These are phyloP conservation scores for Tolypocladium inflatum DNA, from an alignment of 2,329 filamentous ascomycete species.

Conservation along the genomic window DNA sequence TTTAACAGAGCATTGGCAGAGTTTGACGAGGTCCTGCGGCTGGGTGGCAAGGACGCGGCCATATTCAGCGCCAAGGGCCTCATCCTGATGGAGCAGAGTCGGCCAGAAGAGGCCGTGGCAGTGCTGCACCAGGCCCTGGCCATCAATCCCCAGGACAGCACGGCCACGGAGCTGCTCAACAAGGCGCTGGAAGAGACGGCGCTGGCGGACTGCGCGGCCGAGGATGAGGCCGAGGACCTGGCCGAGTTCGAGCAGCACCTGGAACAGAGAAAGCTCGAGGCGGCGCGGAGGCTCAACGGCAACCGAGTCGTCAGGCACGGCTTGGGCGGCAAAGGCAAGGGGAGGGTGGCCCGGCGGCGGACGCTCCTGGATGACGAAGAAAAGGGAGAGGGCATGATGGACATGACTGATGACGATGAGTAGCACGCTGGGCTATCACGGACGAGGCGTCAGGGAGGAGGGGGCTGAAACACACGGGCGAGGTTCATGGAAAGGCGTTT, in stretches of 20 bases:
- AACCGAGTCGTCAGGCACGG: slow-evolving; percentile 9
- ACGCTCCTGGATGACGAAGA: slow-evolving; percentile 22
- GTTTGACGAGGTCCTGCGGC: slow-evolving; percentile 80
- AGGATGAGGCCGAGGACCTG: slow-evolving; percentile 36
- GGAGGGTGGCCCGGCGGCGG: slow-evolving; percentile 25
- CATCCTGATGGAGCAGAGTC: slow-evolving; percentile 68
- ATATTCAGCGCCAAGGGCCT: slow-evolving; percentile 79
- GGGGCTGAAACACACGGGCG: not conserved
- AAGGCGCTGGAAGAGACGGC: slow-evolving; percentile 59
- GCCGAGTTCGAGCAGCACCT: slow-evolving; percentile 44
- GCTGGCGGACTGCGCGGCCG: slow-evolving; percentile 31
- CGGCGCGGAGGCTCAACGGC: slow-evolving; percentile 26
- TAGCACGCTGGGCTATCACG: not conserved
- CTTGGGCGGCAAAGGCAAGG: slow-evolving; percentile 35
- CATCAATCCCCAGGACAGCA: slow-evolving; percentile 68
- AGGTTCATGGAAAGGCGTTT: not conserved
- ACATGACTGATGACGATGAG: slow-evolving; percentile 45
- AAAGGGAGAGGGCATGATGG: slow-evolving; percentile 41
- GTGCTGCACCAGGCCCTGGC: slow-evolving; percentile 79
- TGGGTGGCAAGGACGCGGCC: slow-evolving; percentile 68
- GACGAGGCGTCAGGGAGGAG: not conserved
- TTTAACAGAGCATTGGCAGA: slow-evolving; percentile 64
- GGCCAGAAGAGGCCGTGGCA: slow-evolving; percentile 67
- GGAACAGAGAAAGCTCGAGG: slow-evolving; percentile 33
- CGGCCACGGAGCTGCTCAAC: slow-evolving; percentile 68